Conservation (phyloP, 2,329 filamentous ascomycete genomes). For the Aspergillus glaucus region DNA sequence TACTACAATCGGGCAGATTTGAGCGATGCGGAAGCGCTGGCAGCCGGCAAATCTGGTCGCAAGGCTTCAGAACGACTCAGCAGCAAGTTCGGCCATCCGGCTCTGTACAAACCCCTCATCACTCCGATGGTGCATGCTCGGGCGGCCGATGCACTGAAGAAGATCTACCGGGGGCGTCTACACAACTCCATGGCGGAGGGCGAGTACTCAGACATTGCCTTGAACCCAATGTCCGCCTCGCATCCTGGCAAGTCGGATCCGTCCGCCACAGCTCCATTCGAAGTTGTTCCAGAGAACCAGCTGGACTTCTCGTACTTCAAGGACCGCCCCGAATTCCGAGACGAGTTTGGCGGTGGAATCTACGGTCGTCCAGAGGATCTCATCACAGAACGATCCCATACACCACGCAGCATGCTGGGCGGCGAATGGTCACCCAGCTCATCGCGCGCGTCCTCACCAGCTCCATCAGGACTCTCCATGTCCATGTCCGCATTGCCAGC, state of each 20-base stretch:
- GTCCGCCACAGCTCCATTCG: constrained; percentile 62
- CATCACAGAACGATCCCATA: constrained; percentile 40
- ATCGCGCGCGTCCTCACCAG: constrained; percentile 19
- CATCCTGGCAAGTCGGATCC: constrained; percentile 50
- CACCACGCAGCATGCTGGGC: constrained; percentile 32
- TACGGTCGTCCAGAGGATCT: constrained; percentile 42
- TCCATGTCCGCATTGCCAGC: constrained; percentile 15
- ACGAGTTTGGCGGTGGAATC: constrained; percentile 73
- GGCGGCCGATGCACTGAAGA: constrained; percentile 77
- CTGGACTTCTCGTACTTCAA: constrained; percentile 92
- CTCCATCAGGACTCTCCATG: constrained; percentile 29
- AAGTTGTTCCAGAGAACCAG: constrained; percentile 77
- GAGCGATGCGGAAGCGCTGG: constrained; percentile 43
- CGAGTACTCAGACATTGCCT: constrained; percentile 66
- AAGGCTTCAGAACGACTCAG: constrained; percentile 56
- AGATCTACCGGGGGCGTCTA: constrained; percentile 76
- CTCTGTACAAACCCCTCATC: constrained; percentile 79
- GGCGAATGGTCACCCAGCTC: constrained; percentile 34
- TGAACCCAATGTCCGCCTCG: constrained; percentile 67
- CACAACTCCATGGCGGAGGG: constrained; percentile 40
- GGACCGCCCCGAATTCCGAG: constrained; percentile 78
- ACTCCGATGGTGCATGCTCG: constrained; percentile 94
- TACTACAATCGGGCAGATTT: constrained; percentile 68
- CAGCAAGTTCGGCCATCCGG: constrained; percentile 83
- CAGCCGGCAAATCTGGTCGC: constrained; percentile 29